Conservation (phyloP, 305 asterid species). For the Fraxinus platypoda region DNA sequence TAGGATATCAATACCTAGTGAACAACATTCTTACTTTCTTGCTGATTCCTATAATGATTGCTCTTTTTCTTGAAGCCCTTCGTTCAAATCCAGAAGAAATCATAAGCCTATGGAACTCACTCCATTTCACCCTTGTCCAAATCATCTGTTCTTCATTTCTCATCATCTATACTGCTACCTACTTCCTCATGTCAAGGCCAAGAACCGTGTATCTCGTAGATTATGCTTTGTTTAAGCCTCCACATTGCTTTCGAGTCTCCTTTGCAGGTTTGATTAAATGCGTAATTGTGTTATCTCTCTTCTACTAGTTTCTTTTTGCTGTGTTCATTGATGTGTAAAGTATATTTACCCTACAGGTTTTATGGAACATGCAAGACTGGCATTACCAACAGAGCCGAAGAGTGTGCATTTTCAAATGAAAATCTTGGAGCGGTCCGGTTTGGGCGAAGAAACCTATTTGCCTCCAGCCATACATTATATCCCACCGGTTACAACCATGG, state of each 20-base stretch:
- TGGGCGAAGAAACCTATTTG: constrained; percentile 43
- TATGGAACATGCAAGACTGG: constrained; percentile 40
- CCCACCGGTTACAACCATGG: constrained; percentile 39
- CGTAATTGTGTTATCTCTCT: background rate
- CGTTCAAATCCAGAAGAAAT: constrained; percentile 30
- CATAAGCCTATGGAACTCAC: background rate
- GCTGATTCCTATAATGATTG: constrained; percentile 28
- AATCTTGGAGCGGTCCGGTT: constrained; percentile 51
- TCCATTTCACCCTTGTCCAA: background rate
- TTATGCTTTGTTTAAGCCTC: constrained; percentile 49
- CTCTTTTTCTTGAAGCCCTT: constrained; percentile 28
- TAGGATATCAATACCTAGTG: constrained; percentile 39
- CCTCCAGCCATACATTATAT: constrained; percentile 49
- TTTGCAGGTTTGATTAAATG: constrained; percentile 28
- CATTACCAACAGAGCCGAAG: constrained; percentile 33
- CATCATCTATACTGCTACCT: constrained; percentile 20
- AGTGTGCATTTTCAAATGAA: constrained; percentile 45
- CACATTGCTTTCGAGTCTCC: constrained; percentile 39
- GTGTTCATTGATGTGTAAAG: background rate
- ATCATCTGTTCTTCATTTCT: constrained; percentile 12
- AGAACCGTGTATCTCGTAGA: constrained; percentile 44
- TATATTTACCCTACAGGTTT: constrained; percentile 5
- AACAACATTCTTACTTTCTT: constrained; percentile 42
- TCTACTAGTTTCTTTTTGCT: background rate
- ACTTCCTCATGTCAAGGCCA: constrained; percentile 35